phyloP scores from a whole-genome alignment of 1,284 basidiomycete species.

The Meira miltonrushii region DNA sequence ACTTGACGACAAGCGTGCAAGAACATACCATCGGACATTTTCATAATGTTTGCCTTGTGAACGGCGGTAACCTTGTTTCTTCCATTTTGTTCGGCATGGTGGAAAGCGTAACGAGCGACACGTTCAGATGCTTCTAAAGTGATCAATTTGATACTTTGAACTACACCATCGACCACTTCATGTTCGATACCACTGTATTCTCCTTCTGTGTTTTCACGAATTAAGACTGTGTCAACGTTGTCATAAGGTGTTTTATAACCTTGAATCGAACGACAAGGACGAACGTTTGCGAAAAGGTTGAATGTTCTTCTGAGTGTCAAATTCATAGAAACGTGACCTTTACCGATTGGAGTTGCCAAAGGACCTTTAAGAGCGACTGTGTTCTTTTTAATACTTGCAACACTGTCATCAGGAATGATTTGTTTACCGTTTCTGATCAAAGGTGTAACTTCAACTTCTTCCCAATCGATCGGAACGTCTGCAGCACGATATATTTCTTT shows the following conservation, averaged over 20 bases:
- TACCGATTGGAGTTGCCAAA: conserved; percentile 69
- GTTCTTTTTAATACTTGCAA: conserved; percentile 89
- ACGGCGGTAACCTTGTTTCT: conserved; percentile 94
- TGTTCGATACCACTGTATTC: conserved; percentile 99
- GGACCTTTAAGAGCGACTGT: conserved; percentile 93
- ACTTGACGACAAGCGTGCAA: conserved; percentile 93
- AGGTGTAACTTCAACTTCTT: conserved; percentile 94
- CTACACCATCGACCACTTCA: conserved; percentile 94
- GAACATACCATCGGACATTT: conserved; percentile 99
- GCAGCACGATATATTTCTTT: conserved; percentile 89
- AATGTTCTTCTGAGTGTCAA: conserved; percentile 94
- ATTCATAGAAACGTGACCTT: conserved; percentile 97
- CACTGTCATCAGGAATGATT: conserved; percentile 86
- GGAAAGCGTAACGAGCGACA: conserved; percentile 96
- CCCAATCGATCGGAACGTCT: conserved; percentile 64
- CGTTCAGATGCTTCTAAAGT: conserved; percentile 98
- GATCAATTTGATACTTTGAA: conserved; percentile 99
- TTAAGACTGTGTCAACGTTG: conserved; percentile 94
- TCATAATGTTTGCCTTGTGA: conserved; percentile 99
- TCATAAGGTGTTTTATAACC: conserved; percentile 98
- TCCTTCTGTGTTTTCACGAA: conserved; percentile 99
- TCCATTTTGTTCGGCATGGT: conserved; percentile 84
- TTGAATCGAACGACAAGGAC: conserved; percentile 90
- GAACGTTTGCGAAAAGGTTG: conserved; percentile 96
- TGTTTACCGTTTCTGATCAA: conserved; percentile 84